phyloP scores from a whole-genome alignment of 2,329 filamentous ascomycete species.

The Penicillium olsonii region DNA sequence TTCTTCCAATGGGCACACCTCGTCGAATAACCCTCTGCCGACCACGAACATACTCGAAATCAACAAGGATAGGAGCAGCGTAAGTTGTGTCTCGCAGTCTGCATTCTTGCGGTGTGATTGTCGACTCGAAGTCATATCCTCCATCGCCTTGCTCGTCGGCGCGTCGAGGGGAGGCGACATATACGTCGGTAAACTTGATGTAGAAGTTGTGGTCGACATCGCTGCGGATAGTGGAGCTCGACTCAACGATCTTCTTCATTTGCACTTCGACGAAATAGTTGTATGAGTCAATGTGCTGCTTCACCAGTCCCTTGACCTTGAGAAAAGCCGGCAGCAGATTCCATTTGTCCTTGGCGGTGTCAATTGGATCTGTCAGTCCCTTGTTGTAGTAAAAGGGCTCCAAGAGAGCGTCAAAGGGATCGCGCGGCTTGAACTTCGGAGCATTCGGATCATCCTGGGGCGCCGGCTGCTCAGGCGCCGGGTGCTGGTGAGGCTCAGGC shows the following conservation, averaged over 20 bases:
- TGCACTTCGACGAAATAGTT: slow-evolving; percentile 98
- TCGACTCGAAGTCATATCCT: slow-evolving; percentile 46
- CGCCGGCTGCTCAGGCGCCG: slow-evolving; percentile 19
- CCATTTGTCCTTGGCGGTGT: slow-evolving; percentile 83
- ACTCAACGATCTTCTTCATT: slow-evolving; percentile 92
- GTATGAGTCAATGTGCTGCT: slow-evolving; percentile 98
- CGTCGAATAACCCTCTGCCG: slow-evolving; percentile 73
- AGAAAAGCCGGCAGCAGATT: slow-evolving; percentile 96
- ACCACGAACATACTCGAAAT: slow-evolving; percentile 86
- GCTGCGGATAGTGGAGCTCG: slow-evolving; percentile 84
- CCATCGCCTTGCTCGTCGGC: slow-evolving; percentile 68
- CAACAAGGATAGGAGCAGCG: slow-evolving; percentile 87
- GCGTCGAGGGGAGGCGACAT: slow-evolving; percentile 78
- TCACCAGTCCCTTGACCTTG: slow-evolving; percentile 94
- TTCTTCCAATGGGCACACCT: slow-evolving; percentile 76
- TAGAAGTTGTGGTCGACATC: slow-evolving; percentile 93
- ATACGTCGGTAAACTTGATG: slow-evolving; percentile 90
- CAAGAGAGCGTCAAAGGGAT: slow-evolving; percentile 62
- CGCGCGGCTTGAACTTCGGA: slow-evolving; percentile 32
- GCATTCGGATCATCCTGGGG: slow-evolving; percentile 19
- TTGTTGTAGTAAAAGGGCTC: slow-evolving; percentile 72
- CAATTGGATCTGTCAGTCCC: slow-evolving; percentile 67
- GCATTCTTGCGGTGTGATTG: slow-evolving; percentile 91
- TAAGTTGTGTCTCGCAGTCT: slow-evolving; percentile 97
- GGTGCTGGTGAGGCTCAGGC: slow-evolving; percentile 16